phyloP scores from a whole-genome alignment of 768 basidiomycete genomes.

The Chiua virens region DNA sequence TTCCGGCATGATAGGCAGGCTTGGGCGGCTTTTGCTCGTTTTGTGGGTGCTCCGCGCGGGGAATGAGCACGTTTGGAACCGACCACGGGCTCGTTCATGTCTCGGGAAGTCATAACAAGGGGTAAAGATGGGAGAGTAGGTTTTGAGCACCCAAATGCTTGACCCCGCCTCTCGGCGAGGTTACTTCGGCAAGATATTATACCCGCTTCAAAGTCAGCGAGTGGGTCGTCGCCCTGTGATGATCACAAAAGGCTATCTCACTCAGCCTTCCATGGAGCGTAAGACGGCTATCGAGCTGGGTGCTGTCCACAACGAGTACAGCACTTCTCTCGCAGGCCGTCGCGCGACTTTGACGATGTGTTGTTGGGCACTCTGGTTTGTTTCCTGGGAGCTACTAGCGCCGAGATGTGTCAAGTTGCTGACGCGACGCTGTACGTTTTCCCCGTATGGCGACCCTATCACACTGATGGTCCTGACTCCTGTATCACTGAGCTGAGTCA shows the following conservation, averaged over 20 bases:
- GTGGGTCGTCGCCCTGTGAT: background rate
- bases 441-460: conserved; percentile 9
- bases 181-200: conserved; percentile 4
- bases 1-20: conserved; percentile 48
- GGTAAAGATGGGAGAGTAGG: conserved; percentile 3
- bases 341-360: background rate
- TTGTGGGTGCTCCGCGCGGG: conserved; percentile 31
- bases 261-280: background rate
- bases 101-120: conserved; percentile 15
- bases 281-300: background rate
- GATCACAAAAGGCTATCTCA: background rate
- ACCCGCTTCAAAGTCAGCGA: conserved; percentile 32
- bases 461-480: conserved; percentile 14
- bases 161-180: conserved; percentile 12
- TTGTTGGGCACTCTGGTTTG: conserved; percentile 1
- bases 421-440: conserved; percentile 17
- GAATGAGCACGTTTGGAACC: conserved; percentile 34
- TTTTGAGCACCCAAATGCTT: background rate
- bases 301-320: background rate
- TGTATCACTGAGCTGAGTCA: background rate
- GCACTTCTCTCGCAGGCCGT: background rate
- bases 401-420: conserved; percentile 25
- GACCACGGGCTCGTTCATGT: conserved; percentile 19
- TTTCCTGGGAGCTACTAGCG: background rate
- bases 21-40: conserved; percentile 44